Conservation (phyloP, 768 basidiomycete species). For the Lactifluus piperatus region DNA sequence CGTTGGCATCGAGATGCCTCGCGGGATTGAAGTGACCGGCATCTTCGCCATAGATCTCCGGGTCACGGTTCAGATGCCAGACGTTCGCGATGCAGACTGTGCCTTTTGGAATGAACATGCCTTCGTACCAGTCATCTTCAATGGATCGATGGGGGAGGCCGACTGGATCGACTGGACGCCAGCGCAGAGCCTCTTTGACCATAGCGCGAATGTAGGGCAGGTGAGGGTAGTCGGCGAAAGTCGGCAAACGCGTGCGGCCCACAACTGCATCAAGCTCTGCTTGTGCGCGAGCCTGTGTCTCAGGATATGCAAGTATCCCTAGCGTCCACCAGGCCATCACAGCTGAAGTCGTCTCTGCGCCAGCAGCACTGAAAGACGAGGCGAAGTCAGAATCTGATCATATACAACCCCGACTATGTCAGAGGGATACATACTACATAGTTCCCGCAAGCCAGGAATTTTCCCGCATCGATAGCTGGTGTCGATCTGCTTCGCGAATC, state of each 20-base stretch:
- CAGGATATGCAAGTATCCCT: conserved; percentile 17
- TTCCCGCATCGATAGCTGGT: conserved; percentile 11
- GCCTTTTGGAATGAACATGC: conserved; percentile 19
- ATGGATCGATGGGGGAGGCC: conserved; percentile 19
- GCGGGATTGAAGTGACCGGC: conserved; percentile 17
- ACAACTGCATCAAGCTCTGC: conserved; percentile 19
- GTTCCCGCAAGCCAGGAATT: conserved; percentile 21
- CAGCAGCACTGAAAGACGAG: conserved; percentile 11
- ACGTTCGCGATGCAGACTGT: conserved; percentile 19
- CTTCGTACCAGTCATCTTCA: conserved; percentile 20
- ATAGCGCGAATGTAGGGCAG: conserved; percentile 19
- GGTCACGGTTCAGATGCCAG: conserved; percentile 17
- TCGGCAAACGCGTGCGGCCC: conserved; percentile 15
- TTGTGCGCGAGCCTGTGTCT: conserved; percentile 15
- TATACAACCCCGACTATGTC: not conserved
- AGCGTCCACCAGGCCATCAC: conserved; percentile 20
- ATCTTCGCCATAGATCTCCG: conserved; percentile 18
- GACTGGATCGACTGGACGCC: conserved; percentile 18
- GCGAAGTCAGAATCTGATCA: not conserved
- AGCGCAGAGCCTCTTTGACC: conserved; percentile 18
- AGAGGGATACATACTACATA: conserved; percentile 19
- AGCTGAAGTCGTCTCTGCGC: conserved; percentile 16
- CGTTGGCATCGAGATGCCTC: conserved; percentile 13
- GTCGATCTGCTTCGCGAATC: conserved; percentile 5
- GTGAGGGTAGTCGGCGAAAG: conserved; percentile 15